Evolutionary conservation across 148 eudicot genomes (phyloP).

Genomic region (Silene uniflora): DNA sequence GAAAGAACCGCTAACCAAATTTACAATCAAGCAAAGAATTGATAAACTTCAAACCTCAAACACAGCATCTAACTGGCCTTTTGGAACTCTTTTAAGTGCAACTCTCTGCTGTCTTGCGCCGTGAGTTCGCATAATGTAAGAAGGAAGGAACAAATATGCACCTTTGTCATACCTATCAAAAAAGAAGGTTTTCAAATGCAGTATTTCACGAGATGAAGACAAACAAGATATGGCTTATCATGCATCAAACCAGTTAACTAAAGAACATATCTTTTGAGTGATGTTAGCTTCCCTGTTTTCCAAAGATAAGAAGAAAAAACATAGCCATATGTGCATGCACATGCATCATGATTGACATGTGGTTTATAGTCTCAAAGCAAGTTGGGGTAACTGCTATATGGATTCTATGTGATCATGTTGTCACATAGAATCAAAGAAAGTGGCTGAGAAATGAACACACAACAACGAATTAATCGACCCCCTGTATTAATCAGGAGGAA

Average conservation of each 20-base stretch:
- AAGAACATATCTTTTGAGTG: background rate
- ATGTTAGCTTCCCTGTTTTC: background rate
- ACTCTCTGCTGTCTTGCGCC: constrained; percentile 79
- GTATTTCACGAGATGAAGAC: background rate
- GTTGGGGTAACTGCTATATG: background rate
- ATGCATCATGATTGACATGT: background rate
- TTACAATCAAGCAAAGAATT: background rate
- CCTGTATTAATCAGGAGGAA: background rate
- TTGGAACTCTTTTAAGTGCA: constrained; percentile 55
- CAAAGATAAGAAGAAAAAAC: background rate
- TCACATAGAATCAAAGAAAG: background rate
- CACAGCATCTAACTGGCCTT: constrained; percentile 49
- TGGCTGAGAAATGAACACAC: background rate
- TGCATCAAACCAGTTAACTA: background rate
- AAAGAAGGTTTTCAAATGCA: constrained; percentile 3
- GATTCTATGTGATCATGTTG: background rate
- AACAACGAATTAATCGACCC: background rate
- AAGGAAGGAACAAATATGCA: constrained; percentile 76
- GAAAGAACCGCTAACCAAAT: background rate
- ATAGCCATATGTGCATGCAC: background rate
- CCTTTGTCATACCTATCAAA: constrained; percentile 63
- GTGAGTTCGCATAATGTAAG: constrained; percentile 88
- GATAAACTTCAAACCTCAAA: constrained; percentile 47
- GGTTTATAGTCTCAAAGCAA: background rate
- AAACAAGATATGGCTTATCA: background rate